Percentiles rank a stretch among this genome's conserved stretches.
These are phyloP conservation scores for Eucalyptus melliodora DNA, from an alignment of 345 rosid species.

Conservation along the genomic window DNA sequence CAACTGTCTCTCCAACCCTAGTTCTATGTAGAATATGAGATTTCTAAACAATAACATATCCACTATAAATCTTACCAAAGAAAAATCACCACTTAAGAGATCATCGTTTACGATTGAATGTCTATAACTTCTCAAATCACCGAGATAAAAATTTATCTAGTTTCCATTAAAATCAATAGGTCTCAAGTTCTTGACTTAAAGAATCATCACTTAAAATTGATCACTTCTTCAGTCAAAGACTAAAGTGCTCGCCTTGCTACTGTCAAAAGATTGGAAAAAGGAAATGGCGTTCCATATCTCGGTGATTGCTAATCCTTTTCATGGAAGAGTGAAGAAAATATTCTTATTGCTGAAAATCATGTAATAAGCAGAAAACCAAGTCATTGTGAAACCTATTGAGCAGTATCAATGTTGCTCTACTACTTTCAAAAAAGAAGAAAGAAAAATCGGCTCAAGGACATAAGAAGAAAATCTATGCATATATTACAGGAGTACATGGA, in stretches of 20 bases:
- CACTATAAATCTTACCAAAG: too few relatives aligned
- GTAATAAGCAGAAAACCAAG: not conserved
- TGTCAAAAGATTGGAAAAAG: not conserved
- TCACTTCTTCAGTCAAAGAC: too few relatives aligned
- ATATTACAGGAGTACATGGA: not conserved
- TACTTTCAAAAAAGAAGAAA: not conserved
- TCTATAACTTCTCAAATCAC: too few relatives aligned
- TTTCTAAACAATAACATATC: too few relatives aligned
- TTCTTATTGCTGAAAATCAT: not conserved
- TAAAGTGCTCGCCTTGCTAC: not conserved
- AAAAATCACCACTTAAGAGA: too few relatives aligned
- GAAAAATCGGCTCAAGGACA: not conserved
- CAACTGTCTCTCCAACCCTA: too few relatives aligned
- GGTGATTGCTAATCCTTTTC: not conserved
- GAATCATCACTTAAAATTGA: too few relatives aligned
- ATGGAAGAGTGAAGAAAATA: not conserved
- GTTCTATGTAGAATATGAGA: too few relatives aligned
- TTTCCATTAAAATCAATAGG: too few relatives aligned
- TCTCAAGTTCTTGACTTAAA: too few relatives aligned
- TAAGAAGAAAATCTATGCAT: not conserved
- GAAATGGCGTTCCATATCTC: not conserved
- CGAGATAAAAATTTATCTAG: too few relatives aligned
- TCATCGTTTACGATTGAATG: too few relatives aligned
- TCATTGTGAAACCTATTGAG: not conserved
- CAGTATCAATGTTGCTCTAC: not conserved